A percentile compares a stretch with the other conserved stretches of the same genome.
Evolutionary conservation across 73 alveolate species (phyloP).

Genomic region (Stentor roeselii): DNA sequence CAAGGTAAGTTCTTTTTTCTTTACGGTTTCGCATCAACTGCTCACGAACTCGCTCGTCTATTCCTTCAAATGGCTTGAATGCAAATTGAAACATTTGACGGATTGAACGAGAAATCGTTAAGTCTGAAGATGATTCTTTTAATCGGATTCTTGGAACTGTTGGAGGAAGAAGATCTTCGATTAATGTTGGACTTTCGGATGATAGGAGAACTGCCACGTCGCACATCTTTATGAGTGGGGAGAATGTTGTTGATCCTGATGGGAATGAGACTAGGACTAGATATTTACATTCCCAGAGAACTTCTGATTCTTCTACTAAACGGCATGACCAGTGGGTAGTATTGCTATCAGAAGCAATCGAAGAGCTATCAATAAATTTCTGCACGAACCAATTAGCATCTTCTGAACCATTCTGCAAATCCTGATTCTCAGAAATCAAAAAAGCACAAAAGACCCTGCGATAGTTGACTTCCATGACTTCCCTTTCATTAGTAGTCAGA

Average conservation of each 20-base stretch:
- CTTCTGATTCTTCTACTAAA: neutral
- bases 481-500: conserved; percentile 19
- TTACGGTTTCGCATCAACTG: neutral
- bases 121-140: too few species aligned
- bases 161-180: neutral
- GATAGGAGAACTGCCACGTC: neutral
- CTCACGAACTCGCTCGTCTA: neutral
- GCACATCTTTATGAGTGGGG: neutral
- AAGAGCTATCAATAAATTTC: neutral
- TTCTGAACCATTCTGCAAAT: neutral
- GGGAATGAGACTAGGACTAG: neutral
- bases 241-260: neutral
- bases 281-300: neutral
- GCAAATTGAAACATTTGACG: too few species aligned
- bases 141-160: too few species aligned
- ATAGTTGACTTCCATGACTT: neutral
- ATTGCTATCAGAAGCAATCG: neutral
- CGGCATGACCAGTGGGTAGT: neutral
- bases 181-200: neutral
- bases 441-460: conserved; percentile 19
- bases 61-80: neutral
- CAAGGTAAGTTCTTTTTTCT: neutral
- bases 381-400: neutral
- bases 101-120: too few species aligned
- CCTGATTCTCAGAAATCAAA: too few species aligned